Conservation (phyloP, 2,329 filamentous ascomycete species). For the Alternaria consortialis region DNA sequence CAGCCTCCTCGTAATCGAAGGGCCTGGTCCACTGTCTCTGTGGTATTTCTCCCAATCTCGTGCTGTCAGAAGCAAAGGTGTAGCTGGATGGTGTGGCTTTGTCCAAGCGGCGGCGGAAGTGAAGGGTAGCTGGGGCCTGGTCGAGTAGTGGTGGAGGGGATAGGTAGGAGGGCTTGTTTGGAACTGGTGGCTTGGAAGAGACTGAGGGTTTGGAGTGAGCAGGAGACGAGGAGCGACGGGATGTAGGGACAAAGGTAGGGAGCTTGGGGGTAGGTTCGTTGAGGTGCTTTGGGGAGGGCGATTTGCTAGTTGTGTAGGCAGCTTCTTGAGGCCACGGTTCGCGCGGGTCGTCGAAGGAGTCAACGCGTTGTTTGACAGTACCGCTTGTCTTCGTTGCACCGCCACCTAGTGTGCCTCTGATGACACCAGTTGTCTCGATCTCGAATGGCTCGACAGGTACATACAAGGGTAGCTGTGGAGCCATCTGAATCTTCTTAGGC, state of each 20-base stretch:
- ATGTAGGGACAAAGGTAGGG: conserved; percentile 23
- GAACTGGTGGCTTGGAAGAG: conserved; percentile 14
- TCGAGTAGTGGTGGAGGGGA: conserved; percentile 16
- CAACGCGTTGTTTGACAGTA: conserved; percentile 21
- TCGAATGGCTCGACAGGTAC: conserved; percentile 37
- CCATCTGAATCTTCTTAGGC: conserved; percentile 15
- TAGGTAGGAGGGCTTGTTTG: conserved; percentile 14
- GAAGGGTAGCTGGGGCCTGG: conserved; percentile 10
- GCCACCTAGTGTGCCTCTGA: conserved; percentile 21
- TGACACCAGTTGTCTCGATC: conserved; percentile 16
- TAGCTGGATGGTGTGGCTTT: conserved; percentile 52
- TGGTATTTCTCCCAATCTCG: conserved; percentile 60
- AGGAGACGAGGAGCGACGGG: conserved; percentile 15
- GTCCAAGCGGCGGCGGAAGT: conserved; percentile 41
- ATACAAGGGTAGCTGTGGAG: conserved; percentile 23
- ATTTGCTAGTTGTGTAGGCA: conserved; percentile 15
- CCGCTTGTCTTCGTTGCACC: conserved; percentile 17
- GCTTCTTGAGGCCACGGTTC: conserved; percentile 36
- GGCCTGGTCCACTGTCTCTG: conserved; percentile 55
- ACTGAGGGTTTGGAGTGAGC: conserved; percentile 6
- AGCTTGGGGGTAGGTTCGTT: conserved; percentile 27
- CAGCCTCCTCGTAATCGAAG: conserved; percentile 55
- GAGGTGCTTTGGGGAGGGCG: conserved; percentile 18
- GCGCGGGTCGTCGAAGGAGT: conserved; percentile 35
- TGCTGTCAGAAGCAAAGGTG: conserved; percentile 57